A percentile compares a stretch with the other conserved stretches of the same genome.
Conservation (phyloP, 306 rosid genomes). For the Begonia loranthoides region DNA sequence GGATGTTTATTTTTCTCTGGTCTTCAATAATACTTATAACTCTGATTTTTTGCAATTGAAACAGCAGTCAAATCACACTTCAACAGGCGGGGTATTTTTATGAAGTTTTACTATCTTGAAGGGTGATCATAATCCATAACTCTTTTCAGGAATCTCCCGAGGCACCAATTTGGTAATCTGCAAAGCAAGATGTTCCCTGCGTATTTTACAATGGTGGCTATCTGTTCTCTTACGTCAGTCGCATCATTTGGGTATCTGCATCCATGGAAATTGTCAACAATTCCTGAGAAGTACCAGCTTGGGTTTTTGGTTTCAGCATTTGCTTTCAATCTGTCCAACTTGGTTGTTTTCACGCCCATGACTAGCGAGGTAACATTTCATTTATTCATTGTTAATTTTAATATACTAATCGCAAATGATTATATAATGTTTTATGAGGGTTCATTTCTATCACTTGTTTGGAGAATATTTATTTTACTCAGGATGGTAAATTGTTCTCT, state of each 20-base stretch:
- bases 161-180: constrained; percentile 97
- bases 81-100: too few relatives aligned
- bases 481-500: too few relatives aligned
- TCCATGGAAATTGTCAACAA: constrained; percentile 73
- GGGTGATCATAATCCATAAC: too few relatives aligned
- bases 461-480: too few relatives aligned
- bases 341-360: constrained; percentile 91
- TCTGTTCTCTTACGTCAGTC: constrained; percentile 54
- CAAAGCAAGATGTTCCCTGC: constrained; percentile 99
- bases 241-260: constrained; percentile 82
- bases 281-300: constrained; percentile 75
- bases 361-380: constrained; percentile 66
- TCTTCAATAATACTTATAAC: too few relatives aligned
- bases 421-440: too few relatives aligned
- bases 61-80: too few relatives aligned
- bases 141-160: constrained; percentile 61
- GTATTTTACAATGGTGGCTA: constrained; percentile 67
- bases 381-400: not conserved
- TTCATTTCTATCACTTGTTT: too few relatives aligned
- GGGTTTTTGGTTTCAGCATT: constrained; percentile 80
- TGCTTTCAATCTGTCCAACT: constrained; percentile 73
- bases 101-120: too few relatives aligned
- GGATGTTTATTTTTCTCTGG: too few relatives aligned
- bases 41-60: too few relatives aligned
- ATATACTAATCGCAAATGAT: too few relatives aligned